Conservation (phyloP, 768 basidiomycete genomes). For the Fomitopsis pulvina region DNA sequence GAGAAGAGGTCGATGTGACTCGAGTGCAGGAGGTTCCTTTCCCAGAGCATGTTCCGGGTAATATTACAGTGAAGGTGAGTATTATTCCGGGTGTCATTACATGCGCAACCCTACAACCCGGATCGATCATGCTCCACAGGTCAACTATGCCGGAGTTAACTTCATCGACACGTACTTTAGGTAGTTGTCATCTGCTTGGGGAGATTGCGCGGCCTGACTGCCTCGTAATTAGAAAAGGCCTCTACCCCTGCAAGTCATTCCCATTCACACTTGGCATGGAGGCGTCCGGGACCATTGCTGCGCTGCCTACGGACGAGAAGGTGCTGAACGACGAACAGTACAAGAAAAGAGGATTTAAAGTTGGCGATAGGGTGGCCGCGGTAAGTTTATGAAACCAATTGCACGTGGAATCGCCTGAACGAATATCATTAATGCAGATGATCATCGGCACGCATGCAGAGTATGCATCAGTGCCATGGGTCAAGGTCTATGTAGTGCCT, state of each 20-base stretch:
- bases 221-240: conserved; percentile 38
- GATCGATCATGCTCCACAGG: neutral
- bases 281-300: conserved; percentile 67
- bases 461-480: conserved; percentile 63
- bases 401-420: conserved; percentile 29
- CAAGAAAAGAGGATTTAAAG: conserved; percentile 54
- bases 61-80: conserved; percentile 48
- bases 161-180: conserved; percentile 84
- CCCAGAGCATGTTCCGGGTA: conserved; percentile 50
- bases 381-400: conserved; percentile 33
- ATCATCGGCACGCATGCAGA: conserved; percentile 53
- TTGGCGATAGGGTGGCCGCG: conserved; percentile 70
- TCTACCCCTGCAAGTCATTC: conserved; percentile 52
- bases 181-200: conserved; percentile 21
- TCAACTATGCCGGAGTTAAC: conserved; percentile 57
- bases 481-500: conserved; percentile 59
- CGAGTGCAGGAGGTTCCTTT: conserved; percentile 63
- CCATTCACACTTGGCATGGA: conserved; percentile 76
- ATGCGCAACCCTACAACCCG: neutral
- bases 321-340: conserved; percentile 56
- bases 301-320: conserved; percentile 59
- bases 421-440: conserved; percentile 4
- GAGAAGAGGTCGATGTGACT: conserved; percentile 65
- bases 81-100: neutral
- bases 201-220: conserved; percentile 2